A percentile compares a stretch with the other conserved stretches of the same genome.
Evolutionary conservation across 2,329 filamentous ascomycete genomes (phyloP).

Genomic region (Rhynchosporium graminicola): DNA sequence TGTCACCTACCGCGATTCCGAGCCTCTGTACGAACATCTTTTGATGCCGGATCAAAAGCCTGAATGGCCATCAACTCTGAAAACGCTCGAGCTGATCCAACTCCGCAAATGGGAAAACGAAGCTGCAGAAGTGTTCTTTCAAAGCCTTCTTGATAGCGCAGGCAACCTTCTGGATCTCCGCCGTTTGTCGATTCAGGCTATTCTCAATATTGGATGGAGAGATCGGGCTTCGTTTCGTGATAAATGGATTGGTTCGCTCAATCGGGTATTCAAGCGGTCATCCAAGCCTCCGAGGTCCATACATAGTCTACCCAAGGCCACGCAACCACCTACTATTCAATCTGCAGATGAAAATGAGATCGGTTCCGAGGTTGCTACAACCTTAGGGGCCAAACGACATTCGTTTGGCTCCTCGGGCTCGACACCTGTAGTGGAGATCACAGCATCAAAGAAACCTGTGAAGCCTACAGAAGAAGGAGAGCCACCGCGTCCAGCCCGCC

Average conservation of each 20-base stretch:
- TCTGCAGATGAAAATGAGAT: neutral
- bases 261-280: constrained; percentile 62
- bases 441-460: neutral
- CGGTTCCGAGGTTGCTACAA: neutral
- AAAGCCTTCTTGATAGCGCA: constrained; percentile 74
- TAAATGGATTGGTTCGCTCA: constrained; percentile 72
- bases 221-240: constrained; percentile 77
- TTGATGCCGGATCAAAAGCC: constrained; percentile 67
- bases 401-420: neutral
- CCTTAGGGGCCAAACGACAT: neutral
- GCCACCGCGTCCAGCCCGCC: constrained; percentile 19
- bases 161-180: constrained; percentile 66
- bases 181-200: constrained; percentile 68
- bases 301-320: constrained; percentile 1
- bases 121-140: constrained; percentile 75
- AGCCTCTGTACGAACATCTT: constrained; percentile 72
- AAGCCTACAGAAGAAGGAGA: neutral
- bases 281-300: constrained; percentile 39
- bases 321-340: neutral
- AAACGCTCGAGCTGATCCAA: constrained; percentile 72
- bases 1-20: constrained; percentile 66
- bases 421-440: neutral
- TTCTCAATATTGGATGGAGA: constrained; percentile 79
- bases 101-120: constrained; percentile 72
- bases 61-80: constrained; percentile 74